Evolutionary conservation across 1,284 basidiomycete genomes (phyloP).

Genomic region (Dichomitus squalens): DNA sequence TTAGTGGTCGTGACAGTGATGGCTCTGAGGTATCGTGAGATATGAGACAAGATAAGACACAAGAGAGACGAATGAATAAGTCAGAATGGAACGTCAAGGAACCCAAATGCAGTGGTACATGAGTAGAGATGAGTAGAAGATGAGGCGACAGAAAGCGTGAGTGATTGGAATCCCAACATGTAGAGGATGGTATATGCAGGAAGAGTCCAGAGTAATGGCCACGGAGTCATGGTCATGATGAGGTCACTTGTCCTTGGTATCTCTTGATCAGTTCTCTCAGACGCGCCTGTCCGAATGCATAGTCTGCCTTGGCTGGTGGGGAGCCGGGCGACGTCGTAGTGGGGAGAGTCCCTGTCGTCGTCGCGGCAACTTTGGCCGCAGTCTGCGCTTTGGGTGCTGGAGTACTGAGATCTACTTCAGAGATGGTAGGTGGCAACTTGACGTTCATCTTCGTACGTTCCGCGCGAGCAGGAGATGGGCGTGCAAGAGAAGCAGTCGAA

Average conservation of each 20-base stretch:
- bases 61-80: conserved; percentile 15
- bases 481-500: conserved; percentile 71
- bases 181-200: neutral
- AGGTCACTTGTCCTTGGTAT: conserved; percentile 53
- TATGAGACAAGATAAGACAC: neutral
- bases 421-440: conserved; percentile 36
- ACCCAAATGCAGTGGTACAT: neutral
- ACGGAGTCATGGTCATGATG: conserved; percentile 10
- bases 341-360: conserved; percentile 2
- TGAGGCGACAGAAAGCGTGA: neutral
- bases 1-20: conserved; percentile 18
- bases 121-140: neutral
- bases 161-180: neutral
- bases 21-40: conserved; percentile 9
- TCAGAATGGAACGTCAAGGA: conserved; percentile 13
- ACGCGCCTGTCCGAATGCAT: conserved; percentile 74
- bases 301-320: conserved; percentile 39
- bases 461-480: conserved; percentile 36
- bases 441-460: conserved; percentile 26
- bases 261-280: conserved; percentile 78
- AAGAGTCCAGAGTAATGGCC: neutral
- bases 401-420: conserved; percentile 30
- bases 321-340: conserved; percentile 17
- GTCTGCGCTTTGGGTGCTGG: neutral
- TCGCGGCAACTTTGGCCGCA: neutral